Evolutionary conservation across 768 basidiomycete species (phyloP).

Genomic region (Candolleomyces aberdarensis): DNA sequence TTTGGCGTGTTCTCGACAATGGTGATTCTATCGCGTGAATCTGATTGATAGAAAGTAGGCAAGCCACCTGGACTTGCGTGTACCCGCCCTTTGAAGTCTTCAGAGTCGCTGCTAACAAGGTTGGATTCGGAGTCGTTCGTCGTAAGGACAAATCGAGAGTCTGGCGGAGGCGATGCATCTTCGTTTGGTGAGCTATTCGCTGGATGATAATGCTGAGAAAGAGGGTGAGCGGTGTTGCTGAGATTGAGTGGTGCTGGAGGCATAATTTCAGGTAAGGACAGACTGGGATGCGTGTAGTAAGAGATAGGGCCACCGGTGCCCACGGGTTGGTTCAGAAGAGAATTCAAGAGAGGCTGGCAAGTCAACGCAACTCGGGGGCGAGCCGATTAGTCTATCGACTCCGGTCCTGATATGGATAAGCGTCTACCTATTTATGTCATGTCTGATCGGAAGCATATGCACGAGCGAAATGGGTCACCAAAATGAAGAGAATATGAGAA

Average conservation of each 20-base stretch:
- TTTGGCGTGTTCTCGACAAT: neutral
- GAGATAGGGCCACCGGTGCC: neutral
- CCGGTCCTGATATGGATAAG: neutral
- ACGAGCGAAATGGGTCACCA: neutral
- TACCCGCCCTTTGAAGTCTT: conserved; percentile 4
- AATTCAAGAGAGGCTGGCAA: neutral
- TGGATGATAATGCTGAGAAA: neutral
- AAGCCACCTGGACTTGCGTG: conserved; percentile 7
- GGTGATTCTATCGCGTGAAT: conserved; percentile 3
- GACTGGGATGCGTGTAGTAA: neutral
- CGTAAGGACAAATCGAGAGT: conserved; percentile 10
- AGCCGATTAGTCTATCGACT: neutral
- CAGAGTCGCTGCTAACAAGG: conserved; percentile 14
- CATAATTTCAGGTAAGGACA: neutral
- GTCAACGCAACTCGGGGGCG: neutral
- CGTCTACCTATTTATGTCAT: neutral
- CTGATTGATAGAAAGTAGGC: conserved; percentile 18
- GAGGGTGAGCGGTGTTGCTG: neutral
- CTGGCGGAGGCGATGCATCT: neutral
- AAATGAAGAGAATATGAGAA: neutral
- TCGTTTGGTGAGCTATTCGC: neutral
- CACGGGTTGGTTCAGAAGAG: neutral
- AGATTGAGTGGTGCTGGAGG: neutral
- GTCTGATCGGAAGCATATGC: neutral
- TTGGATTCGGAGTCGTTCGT: conserved; percentile 15